A percentile compares a stretch with the other conserved stretches of the same genome.
phyloP scores from a whole-genome alignment of 129 eudicot species.

The Flaveria bidentis region DNA sequence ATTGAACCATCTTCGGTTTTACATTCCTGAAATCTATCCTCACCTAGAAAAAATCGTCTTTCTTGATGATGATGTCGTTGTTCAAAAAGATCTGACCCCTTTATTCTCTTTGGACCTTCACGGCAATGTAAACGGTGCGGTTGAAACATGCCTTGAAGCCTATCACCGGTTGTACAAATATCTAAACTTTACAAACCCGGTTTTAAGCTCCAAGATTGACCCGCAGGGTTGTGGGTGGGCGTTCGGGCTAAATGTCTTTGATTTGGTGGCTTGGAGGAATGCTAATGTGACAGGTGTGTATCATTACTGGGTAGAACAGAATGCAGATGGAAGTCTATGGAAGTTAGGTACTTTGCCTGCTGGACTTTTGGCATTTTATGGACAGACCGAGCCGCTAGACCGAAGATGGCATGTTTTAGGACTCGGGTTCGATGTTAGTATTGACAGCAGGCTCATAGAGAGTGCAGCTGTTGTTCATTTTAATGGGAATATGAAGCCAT shows the following conservation, averaged over 20 bases:
- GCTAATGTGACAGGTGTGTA: slow-evolving; percentile 62
- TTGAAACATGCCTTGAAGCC: slow-evolving; percentile 88
- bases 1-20: slow-evolving; percentile 76
- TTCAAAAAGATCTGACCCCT: slow-evolving; percentile 83
- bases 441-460: slow-evolving; percentile 78
- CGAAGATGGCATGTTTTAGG: slow-evolving; percentile 96
- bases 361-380: slow-evolving; percentile 78
- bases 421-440: slow-evolving; percentile 69
- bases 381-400: slow-evolving; percentile 85
- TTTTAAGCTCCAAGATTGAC: slow-evolving; percentile 76
- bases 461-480: slow-evolving; percentile 92
- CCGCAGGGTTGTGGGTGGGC: slow-evolving; percentile 99
- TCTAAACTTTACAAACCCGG: slow-evolving; percentile 77
- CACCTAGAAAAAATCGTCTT: slow-evolving; percentile 79
- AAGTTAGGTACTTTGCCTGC: slow-evolving; percentile 88
- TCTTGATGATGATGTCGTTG: slow-evolving; percentile 87
- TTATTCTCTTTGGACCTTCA: slow-evolving; percentile 85
- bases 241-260: slow-evolving; percentile 83
- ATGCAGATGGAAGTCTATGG: slow-evolving; percentile 66
- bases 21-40: slow-evolving; percentile 83
- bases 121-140: slow-evolving; percentile 91
- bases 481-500: slow-evolving; percentile 90
- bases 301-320: slow-evolving; percentile 80
- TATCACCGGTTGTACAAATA: slow-evolving; percentile 84
- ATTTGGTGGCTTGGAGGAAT: slow-evolving; percentile 82